These are phyloP conservation scores for Saccharomycopsis fibuligera DNA, from an alignment of 805 yeast genomes.

Conservation along the genomic window DNA sequence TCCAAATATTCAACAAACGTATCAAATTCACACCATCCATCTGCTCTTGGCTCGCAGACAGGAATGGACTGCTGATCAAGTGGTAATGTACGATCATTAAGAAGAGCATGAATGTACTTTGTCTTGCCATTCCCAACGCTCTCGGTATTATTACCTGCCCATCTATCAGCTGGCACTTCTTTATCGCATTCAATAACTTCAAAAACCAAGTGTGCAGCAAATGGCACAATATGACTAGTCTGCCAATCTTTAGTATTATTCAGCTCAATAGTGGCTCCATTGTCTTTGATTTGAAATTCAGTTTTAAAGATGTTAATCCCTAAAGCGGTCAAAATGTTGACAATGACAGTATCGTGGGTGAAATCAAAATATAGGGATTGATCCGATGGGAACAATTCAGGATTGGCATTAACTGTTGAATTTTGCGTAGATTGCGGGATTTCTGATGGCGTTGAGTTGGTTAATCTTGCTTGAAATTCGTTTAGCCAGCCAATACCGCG, in stretches of 20 bases:
- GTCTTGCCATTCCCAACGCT: not conserved
- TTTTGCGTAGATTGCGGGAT: conserved; percentile 44
- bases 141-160: too few relatives aligned
- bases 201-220: conserved; percentile 19
- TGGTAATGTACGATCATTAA: conserved; percentile 21
- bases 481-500: conserved; percentile 54
- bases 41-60: conserved; percentile 22
- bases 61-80: conserved; percentile 16
- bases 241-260: too few relatives aligned
- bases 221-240: conserved; percentile 18
- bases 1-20: conserved; percentile 17
- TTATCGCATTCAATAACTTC: conserved; percentile 20
- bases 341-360: conserved; percentile 69
- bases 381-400: conserved; percentile 32
- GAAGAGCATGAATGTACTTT: conserved; percentile 19
- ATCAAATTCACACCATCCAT: conserved; percentile 22
- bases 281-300: conserved; percentile 8
- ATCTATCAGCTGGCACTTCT: conserved; percentile 20
- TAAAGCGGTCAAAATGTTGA: conserved; percentile 55
- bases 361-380: conserved; percentile 59
- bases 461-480: conserved; percentile 35
- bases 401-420: conserved; percentile 30
- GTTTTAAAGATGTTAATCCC: conserved; percentile 42
- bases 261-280: conserved; percentile 1
- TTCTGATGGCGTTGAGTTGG: conserved; percentile 42